phyloP scores from a whole-genome alignment of 2,329 filamentous ascomycete genomes.

The Daldinia eschscholtzii region DNA sequence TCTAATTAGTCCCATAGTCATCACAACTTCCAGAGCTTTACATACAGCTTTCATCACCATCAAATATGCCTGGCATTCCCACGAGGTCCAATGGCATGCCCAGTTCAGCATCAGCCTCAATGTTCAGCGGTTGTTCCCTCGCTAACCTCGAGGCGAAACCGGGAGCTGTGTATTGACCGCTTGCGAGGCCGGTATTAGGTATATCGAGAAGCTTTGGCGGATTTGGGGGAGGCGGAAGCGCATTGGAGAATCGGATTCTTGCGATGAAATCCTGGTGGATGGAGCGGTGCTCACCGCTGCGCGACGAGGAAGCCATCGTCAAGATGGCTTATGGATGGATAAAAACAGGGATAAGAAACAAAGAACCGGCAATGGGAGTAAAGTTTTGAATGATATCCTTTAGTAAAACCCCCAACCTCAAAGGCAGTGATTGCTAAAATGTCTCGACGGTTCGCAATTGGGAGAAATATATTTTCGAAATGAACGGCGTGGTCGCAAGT shows the following conservation, averaged over 20 bases:
- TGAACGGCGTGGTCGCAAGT: conserved; percentile 16
- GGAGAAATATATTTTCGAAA: neutral
- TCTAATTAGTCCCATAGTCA: conserved; percentile 36
- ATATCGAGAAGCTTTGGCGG: conserved; percentile 98
- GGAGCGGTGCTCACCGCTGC: conserved; percentile 66
- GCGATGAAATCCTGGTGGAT: conserved; percentile 97
- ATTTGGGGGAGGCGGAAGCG: conserved; percentile 91
- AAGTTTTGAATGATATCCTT: conserved; percentile 1
- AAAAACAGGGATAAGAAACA: conserved; percentile 7
- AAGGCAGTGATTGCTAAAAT: neutral
- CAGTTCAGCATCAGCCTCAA: conserved; percentile 96
- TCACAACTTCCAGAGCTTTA: conserved; percentile 41
- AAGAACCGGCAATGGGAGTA: conserved; percentile 15
- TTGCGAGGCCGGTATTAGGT: conserved; percentile 89
- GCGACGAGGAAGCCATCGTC: conserved; percentile 60
- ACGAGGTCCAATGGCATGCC: conserved; percentile 97
- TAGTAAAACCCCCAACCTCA: neutral
- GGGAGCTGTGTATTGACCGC: conserved; percentile 89
- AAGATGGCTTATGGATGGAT: conserved; percentile 11
- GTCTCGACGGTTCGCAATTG: neutral
- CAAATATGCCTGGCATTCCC: conserved; percentile 93
- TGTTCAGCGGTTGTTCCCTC: conserved; percentile 92
- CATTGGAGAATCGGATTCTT: conserved; percentile 94
- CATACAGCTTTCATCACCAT: conserved; percentile 93
- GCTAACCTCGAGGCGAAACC: conserved; percentile 90